Evolutionary conservation across 2,329 filamentous ascomycete species (phyloP).

Genomic region (Trichophyton schoenleinii): DNA sequence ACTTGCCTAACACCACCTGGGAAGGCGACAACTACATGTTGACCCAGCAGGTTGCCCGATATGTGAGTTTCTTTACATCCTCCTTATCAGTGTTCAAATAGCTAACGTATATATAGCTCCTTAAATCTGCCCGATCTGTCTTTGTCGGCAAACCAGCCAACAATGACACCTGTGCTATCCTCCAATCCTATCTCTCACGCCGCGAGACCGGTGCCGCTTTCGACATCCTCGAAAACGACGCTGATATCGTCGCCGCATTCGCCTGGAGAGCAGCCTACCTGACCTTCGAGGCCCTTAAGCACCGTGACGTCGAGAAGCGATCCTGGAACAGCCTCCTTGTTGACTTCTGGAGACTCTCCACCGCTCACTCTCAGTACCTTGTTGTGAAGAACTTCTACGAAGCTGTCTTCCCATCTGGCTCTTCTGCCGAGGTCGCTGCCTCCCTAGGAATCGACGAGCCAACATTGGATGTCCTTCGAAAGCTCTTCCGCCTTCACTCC

Average conservation of each 20-base stretch:
- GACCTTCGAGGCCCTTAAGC: slow-evolving; percentile 62
- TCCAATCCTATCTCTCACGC: slow-evolving; percentile 51
- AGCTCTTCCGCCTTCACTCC: slow-evolving; percentile 54
- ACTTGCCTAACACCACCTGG: slow-evolving; percentile 59
- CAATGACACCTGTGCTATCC: slow-evolving; percentile 57
- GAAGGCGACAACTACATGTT: slow-evolving; percentile 77
- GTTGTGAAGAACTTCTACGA: slow-evolving; percentile 71
- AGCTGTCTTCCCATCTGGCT: slow-evolving; percentile 41
- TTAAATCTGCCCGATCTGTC: slow-evolving; percentile 62
- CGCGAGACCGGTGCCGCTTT: slow-evolving; percentile 61
- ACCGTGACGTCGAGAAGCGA: slow-evolving; percentile 61
- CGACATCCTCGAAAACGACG: slow-evolving; percentile 56
- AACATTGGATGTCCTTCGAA: slow-evolving; percentile 49
- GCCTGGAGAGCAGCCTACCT: slow-evolving; percentile 63
- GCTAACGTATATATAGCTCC: slow-evolving; percentile 34
- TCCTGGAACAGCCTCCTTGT: slow-evolving; percentile 67
- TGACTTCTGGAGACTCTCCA: slow-evolving; percentile 64
- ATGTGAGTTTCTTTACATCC: slow-evolving; percentile 33
- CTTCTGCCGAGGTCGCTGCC: slow-evolving; percentile 32
- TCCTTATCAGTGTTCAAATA: background rate
- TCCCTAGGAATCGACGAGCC: slow-evolving; percentile 40
- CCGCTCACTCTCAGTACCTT: slow-evolving; percentile 64
- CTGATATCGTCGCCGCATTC: slow-evolving; percentile 60
- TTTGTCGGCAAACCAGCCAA: slow-evolving; percentile 50
- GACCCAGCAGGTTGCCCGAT: slow-evolving; percentile 64